Conservation (phyloP, 2,329 filamentous ascomycete genomes). For the Aspergillus vadensis region DNA sequence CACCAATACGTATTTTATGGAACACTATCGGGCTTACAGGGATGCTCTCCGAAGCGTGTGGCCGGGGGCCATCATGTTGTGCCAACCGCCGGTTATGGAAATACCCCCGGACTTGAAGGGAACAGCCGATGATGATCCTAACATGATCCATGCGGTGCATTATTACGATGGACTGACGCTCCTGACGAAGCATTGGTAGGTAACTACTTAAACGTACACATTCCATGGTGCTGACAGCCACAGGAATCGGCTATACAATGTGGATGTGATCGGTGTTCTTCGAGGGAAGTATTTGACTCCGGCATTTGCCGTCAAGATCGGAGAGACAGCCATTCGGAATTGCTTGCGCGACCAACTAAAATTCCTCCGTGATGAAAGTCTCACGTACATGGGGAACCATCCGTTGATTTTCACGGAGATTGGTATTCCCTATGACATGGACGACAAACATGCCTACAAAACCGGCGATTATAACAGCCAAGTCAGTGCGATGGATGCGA, state of each 20-base stretch:
- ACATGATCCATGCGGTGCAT: slow-evolving; percentile 90
- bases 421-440: slow-evolving; percentile 98
- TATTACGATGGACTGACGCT: slow-evolving; percentile 97
- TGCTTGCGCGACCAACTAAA: slow-evolving; percentile 86
- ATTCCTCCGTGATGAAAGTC: slow-evolving; percentile 79
- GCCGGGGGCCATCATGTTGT: slow-evolving; percentile 80
- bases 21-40: slow-evolving; percentile 75
- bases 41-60: slow-evolving; percentile 75
- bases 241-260: slow-evolving; percentile 89
- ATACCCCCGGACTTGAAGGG: slow-evolving; percentile 86
- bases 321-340: slow-evolving; percentile 90
- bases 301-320: slow-evolving; percentile 87
- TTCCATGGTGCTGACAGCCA: slow-evolving; percentile 19
- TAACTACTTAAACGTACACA: background rate
- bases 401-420: slow-evolving; percentile 93
- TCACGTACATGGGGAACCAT: slow-evolving; percentile 84
- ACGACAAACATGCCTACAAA: slow-evolving; percentile 91
- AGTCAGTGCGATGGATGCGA: slow-evolving; percentile 89
- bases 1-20: slow-evolving; percentile 88
- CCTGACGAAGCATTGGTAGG: slow-evolving; percentile 91
- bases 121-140: slow-evolving; percentile 82
- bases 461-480: slow-evolving; percentile 95
- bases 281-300: slow-evolving; percentile 86
- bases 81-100: slow-evolving; percentile 89
- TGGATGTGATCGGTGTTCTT: slow-evolving; percentile 90